A percentile compares a stretch with the other conserved stretches of the same genome.
Evolutionary conservation across 129 eudicot species (phyloP).

Genomic region (Logfia minima): DNA sequence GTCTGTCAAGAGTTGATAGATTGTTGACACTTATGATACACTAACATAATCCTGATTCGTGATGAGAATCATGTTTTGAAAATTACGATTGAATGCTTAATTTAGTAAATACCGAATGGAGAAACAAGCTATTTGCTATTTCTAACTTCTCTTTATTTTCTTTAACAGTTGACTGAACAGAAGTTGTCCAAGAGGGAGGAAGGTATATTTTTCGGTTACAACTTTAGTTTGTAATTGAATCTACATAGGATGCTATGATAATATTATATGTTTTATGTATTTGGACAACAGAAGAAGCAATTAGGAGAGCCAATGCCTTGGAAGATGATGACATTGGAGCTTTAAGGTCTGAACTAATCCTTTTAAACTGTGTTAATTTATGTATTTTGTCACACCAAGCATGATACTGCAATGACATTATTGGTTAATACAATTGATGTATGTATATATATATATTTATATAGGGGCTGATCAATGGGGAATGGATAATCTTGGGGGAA

Average conservation of each 20-base stretch:
- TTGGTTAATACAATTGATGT: constrained; percentile 6
- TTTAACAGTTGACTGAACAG: constrained; percentile 69
- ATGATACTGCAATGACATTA: neutral
- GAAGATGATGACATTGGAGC: constrained; percentile 59
- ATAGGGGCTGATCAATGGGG: no score
- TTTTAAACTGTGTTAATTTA: neutral
- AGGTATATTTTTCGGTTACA: constrained; percentile 46
- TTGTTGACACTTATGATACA: constrained; percentile 10
- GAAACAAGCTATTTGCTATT: constrained; percentile 7
- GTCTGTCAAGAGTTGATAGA: neutral
- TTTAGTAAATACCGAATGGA: constrained; percentile 11
- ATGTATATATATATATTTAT: no score
- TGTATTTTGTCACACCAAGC: constrained; percentile 15
- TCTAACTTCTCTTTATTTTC: constrained; percentile 18
- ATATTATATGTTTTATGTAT: constrained; percentile 17
- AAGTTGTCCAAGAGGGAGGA: constrained; percentile 74
- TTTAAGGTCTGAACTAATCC: constrained; percentile 57
- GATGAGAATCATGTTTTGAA: neutral
- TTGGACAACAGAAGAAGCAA: constrained; percentile 74
- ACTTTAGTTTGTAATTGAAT: constrained; percentile 8
- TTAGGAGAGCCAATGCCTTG: constrained; percentile 80
- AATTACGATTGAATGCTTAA: constrained; percentile 7
- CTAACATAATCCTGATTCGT: constrained; percentile 3
- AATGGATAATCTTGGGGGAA: no score
- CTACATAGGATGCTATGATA: neutral